Evolutionary conservation across 164 flowering plant genomes (phyloP).

Genomic region (Sedum album): DNA sequence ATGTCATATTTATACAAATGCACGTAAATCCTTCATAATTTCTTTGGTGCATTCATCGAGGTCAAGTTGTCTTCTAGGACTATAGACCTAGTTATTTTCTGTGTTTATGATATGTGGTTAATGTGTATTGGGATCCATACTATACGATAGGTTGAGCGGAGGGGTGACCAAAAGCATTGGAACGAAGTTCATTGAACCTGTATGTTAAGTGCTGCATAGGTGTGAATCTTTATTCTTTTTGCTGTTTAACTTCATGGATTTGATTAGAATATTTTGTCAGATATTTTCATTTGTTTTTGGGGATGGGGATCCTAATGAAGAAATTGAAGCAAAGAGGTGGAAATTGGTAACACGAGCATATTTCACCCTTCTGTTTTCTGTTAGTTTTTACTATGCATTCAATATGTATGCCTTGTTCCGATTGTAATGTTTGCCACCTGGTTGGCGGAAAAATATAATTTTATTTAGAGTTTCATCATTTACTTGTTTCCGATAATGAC

Average conservation of each 20-base stretch:
- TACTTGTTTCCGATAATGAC: too few relatives aligned
- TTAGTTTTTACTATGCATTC: too few relatives aligned
- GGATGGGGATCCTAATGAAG: constrained; percentile 99
- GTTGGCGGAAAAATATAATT: too few relatives aligned
- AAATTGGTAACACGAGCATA: constrained; percentile 81
- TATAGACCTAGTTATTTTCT: background rate
- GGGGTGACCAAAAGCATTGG: constrained; percentile 38
- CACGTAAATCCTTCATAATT: too few relatives aligned
- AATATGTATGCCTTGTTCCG: too few relatives aligned
- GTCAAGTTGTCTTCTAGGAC: background rate
- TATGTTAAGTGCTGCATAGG: constrained; percentile 22
- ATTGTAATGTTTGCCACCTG: too few relatives aligned
- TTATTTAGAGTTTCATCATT: too few relatives aligned
- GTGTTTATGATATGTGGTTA: too few relatives aligned
- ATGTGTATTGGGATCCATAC: constrained; percentile 92
- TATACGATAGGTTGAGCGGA: constrained; percentile 63
- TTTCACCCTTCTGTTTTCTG: too few relatives aligned
- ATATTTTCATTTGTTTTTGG: constrained; percentile 98
- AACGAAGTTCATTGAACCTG: constrained; percentile 92
- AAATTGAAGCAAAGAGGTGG: constrained; percentile 99
- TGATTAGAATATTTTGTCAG: constrained; percentile 28
- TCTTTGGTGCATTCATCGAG: background rate
- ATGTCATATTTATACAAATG: too few relatives aligned
- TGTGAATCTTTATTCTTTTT: background rate
- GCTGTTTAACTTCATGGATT: background rate